phyloP scores from a whole-genome alignment of 1,139 yeast genomes.

The Yamadazyma sp. region DNA sequence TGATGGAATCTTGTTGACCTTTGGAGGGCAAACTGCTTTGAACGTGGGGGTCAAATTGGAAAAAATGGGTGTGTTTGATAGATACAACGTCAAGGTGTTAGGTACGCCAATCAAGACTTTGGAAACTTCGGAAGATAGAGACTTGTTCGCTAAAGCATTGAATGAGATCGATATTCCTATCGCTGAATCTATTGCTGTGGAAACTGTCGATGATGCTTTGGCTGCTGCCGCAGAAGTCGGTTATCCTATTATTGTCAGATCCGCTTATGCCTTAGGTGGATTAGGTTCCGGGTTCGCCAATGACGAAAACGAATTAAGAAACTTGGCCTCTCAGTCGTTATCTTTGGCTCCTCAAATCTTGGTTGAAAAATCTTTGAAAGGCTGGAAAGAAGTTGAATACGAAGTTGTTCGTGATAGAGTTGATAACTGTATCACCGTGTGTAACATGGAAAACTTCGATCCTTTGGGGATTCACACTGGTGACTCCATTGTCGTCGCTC shows the following conservation, averaged over 20 bases:
- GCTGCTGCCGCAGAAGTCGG: conserved; percentile 84
- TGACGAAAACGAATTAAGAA: conserved; percentile 76
- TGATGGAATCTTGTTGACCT: conserved; percentile 90
- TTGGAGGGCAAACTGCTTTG: conserved; percentile 98
- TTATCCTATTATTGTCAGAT: conserved; percentile 95
- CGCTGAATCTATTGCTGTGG: conserved; percentile 95
- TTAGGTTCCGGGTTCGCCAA: conserved; percentile 96
- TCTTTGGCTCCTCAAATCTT: conserved; percentile 91
- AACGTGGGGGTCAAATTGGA: conserved; percentile 95
- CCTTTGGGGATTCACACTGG: conserved; percentile 99
- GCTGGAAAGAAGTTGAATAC: conserved; percentile 99
- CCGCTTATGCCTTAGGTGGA: conserved; percentile 98
- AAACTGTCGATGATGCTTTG: conserved; percentile 88
- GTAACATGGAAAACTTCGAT: conserved; percentile 99
- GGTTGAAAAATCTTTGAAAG: conserved; percentile 95
- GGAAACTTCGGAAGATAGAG: conserved; percentile 97
- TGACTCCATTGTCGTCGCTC: conserved; percentile 98
- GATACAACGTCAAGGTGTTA: conserved; percentile 88
- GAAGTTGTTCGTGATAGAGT: conserved; percentile 97
- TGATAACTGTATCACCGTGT: conserved; percentile 96
- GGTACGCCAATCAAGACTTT: conserved; percentile 96
- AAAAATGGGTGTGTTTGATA: conserved; percentile 87
- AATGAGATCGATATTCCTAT: conserved; percentile 92
- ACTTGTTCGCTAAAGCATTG: conserved; percentile 88
- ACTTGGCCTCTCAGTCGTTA: conserved; percentile 84